Base-by-base conservation (phyloP, 768 basidiomycete species). In the Porpolomopsis calyptriformis region DNA sequence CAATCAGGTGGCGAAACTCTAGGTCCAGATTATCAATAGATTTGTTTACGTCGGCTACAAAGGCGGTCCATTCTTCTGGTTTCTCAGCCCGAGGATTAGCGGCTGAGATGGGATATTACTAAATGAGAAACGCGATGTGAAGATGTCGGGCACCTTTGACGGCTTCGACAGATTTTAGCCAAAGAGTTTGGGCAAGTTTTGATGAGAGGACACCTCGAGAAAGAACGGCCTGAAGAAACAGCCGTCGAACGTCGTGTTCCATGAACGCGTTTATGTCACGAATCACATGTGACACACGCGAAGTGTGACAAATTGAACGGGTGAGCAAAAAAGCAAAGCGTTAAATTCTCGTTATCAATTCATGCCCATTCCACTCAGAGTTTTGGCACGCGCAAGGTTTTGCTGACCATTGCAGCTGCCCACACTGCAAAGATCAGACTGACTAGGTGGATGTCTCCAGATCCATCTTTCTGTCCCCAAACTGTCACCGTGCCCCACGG, bases 331-430 rank as follows among this genome's bases (percentile, higher is more conserved):
- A n/a, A n/a, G n/a, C n/a, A n/a, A n/a, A n/a, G n/a, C n/a, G n/a
- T n/a, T n/a, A n/a, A n/a, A n/a, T n/a, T n/a, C n/a, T n/a, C n/a
- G n/a, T n/a, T n/a, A n/a, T n/a, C n/a, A n/a, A n/a, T n/a, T n/a
- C n/a, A 19, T 11, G 8, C 8, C 18, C 23, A 9, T 27, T 33
- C 18, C 23, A 10, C 31, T 55, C 64, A 87, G 38, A 76, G 55
- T 66, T 91, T 91, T 10, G 88, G 86, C 43, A 97, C 78, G 41
- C 80, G 76, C 38, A 99, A 70, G 12, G 96, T 98, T 68, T 98
- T 98, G 73, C 89, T 93, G 52, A 99, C 87, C 94, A 99, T 98
- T 40, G 87, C 85, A 12, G 91, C 84, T 7, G 86, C 94, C 93
- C 92, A 98, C 10, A 71, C 59, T 5, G 69, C 83, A 62, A 91